These are phyloP conservation scores for Lagerstroemia speciosa DNA, from an alignment of 345 rosid genomes.

Conservation along the genomic window DNA sequence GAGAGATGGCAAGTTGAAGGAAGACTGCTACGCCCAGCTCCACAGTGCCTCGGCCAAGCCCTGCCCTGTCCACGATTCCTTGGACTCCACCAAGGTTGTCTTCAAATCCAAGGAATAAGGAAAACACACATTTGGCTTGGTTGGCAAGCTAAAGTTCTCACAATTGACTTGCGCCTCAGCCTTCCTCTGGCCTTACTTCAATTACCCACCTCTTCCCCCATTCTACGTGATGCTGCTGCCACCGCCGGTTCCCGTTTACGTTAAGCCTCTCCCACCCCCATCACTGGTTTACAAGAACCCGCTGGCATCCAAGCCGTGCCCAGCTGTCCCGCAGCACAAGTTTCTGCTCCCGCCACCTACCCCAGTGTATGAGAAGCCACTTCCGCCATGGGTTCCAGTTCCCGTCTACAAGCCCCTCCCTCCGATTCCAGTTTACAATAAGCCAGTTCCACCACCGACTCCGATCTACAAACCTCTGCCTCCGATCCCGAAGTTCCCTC, in stretches of 20 bases:
- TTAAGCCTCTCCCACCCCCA: slow-evolving; percentile 10
- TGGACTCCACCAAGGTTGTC: slow-evolving; percentile 48
- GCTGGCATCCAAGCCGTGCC: background rate
- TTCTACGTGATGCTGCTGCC: too few relatives aligned
- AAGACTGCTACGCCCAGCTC: slow-evolving; percentile 83
- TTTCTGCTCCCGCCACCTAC: slow-evolving; percentile 12
- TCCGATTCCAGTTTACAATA: slow-evolving; percentile 4
- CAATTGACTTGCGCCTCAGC: slow-evolving; percentile 53
- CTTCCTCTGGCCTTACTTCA: slow-evolving; percentile 38
- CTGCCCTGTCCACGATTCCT: slow-evolving; percentile 40
- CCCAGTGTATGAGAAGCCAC: slow-evolving; percentile 13
- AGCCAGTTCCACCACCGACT: slow-evolving; percentile 1
- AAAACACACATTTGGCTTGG: slow-evolving; percentile 44
- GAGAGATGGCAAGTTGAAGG: slow-evolving; percentile 41
- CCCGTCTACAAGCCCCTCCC: slow-evolving; percentile 8
- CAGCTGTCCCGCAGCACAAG: background rate
- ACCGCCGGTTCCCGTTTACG: background rate
- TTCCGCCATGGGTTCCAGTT: slow-evolving; percentile 12
- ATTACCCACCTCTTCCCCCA: slow-evolving; percentile 19
- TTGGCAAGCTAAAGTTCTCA: slow-evolving; percentile 53
- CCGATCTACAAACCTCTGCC: background rate
- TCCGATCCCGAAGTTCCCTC: slow-evolving; percentile 19
- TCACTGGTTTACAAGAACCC: slow-evolving; percentile 11
- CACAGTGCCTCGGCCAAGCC: slow-evolving; percentile 48
- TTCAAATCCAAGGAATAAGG: slow-evolving; percentile 27